Evolutionary conservation across 495 filamentous ascomycete genomes (phyloP), one percentile per base, ranked within the genome.

Genomic region (Aspergillus sclerotiicarbonarius): DNA sequence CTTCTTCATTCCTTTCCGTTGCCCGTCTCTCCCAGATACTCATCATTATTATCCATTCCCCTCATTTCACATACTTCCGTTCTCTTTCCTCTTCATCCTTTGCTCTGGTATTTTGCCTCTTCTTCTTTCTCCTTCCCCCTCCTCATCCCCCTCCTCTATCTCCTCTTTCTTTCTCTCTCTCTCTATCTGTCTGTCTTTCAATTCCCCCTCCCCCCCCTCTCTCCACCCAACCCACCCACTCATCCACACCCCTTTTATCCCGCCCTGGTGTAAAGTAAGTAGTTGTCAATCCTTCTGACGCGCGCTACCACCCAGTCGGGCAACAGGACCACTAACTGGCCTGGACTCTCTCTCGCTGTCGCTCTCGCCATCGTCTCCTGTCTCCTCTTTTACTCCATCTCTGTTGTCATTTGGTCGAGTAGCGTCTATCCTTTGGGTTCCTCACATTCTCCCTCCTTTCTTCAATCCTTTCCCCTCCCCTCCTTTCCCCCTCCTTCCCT

Each of bases 401-500:
- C 51, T 32, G 39, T 53, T 39, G 44, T 53, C 32, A 13, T 54
- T 37, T 12, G 29, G 51, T 43, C 55, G 33, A 46, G 33, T 58
- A 48, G 32, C 54, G 45, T 33, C 52, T 37, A n/a, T 60, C 54
- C 54, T 52, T 60, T 53, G 57, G 53, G 57, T 46, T 57, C 47
- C 9, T 62, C 57, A 45, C 50, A 53, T 58, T 54, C 29, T 39
- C 52, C 25, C 49, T 32, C 50, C 49, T 25, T 53, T 16, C 39
- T n/a, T n/a, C n/a, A n/a, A n/a, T 45, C 31, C 18, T 46, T 35
- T 16, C 51, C 56, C 29, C 25, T 48, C 44, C 16, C 31, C 31
- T 19, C 43, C 25, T 35, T 21, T 46, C 43, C 41, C 31, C 16
- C 37, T 18, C 39, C 35, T 47, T 44, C 43, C 46, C 30, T 51